These are phyloP conservation scores for Lichtheimia ornata DNA, from an alignment of 371 early-diverging fungal species.

Conservation along the genomic window DNA sequence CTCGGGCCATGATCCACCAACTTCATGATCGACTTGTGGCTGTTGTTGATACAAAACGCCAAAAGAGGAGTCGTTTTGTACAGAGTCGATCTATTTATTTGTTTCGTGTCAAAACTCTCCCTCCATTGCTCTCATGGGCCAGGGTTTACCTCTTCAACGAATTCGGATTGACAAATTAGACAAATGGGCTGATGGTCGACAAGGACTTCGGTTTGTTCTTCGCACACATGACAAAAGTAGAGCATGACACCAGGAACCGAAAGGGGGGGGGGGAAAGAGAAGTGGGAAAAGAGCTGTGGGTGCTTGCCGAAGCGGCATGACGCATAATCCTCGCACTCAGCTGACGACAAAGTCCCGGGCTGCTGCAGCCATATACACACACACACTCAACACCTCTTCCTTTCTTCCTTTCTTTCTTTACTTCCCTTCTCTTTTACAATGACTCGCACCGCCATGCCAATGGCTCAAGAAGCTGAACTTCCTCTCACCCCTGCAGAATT, in stretches of 20 bases:
- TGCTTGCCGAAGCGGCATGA: neutral
- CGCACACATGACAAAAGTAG: constrained; percentile 10
- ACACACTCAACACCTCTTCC: neutral
- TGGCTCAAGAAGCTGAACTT: constrained; percentile 44
- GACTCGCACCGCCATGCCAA: constrained; percentile 20
- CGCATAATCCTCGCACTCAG: neutral
- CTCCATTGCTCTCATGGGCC: neutral
- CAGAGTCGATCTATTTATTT: no score
- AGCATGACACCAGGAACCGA: neutral
- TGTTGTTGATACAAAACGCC: no score
- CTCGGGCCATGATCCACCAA: no score
- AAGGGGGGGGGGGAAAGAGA: neutral
- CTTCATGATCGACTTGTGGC: no score
- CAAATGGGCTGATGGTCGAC: neutral
- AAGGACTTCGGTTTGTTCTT: neutral
- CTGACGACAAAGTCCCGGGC: neutral
- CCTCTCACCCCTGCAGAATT: constrained; percentile 40
- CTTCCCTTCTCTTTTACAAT: neutral
- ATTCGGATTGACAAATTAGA: constrained; percentile 1
- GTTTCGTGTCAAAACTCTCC: neutral
- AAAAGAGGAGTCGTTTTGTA: no score
- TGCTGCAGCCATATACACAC: neutral
- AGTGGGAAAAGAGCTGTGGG: neutral
- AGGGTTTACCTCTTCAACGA: constrained; percentile 10
- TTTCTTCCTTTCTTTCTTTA: neutral